phyloP scores from a whole-genome alignment of 345 rosid genomes.

The Trapa incisa region DNA sequence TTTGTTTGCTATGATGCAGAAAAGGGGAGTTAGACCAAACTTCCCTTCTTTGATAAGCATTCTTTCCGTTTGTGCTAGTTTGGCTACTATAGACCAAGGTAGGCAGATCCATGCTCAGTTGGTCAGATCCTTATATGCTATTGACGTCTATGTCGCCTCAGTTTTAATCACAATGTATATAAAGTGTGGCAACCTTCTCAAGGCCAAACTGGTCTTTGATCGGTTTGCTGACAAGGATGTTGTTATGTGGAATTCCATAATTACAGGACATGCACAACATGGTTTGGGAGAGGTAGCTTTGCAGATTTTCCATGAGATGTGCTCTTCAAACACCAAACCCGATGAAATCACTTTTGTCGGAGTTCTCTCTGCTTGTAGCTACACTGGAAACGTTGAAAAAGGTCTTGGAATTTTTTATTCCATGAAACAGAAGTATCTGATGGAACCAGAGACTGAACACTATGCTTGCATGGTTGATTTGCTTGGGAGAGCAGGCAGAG shows the following conservation, averaged over 20 bases:
- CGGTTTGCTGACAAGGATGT: constrained; percentile 42
- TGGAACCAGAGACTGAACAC: constrained; percentile 46
- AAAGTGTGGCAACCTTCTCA: constrained; percentile 62
- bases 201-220: constrained; percentile 52
- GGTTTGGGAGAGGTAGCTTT: constrained; percentile 65
- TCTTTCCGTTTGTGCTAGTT: constrained; percentile 56
- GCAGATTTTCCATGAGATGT: constrained; percentile 45
- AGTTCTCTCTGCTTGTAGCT: constrained; percentile 73
- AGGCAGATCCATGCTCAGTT: constrained; percentile 59
- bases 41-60: constrained; percentile 55
- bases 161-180: constrained; percentile 73
- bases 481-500: constrained; percentile 64
- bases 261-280: constrained; percentile 65
- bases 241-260: constrained; percentile 79
- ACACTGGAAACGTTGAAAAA: constrained; percentile 54
- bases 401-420: constrained; percentile 51
- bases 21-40: constrained; percentile 32
- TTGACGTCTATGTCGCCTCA: constrained; percentile 61
- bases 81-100: constrained; percentile 64
- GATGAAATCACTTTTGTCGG: constrained; percentile 67
- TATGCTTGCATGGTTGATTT: constrained; percentile 79
- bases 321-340: constrained; percentile 36
- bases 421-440: constrained; percentile 40
- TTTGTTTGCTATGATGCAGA: constrained; percentile 54
- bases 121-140: constrained; percentile 48